Conservation (phyloP, 202 grass and related monocot genomes). For the Eragrostis tef region DNA sequence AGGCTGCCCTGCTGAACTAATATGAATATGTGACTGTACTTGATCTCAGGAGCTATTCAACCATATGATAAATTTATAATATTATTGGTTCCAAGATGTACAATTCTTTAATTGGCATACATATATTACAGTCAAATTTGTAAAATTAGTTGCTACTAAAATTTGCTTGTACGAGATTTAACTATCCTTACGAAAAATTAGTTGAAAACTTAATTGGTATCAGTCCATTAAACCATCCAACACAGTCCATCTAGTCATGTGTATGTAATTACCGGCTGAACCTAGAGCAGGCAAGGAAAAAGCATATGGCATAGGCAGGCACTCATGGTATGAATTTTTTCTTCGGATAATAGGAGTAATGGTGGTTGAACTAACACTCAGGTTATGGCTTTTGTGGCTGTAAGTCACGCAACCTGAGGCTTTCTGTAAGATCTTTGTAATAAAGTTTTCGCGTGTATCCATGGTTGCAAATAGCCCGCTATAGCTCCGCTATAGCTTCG, state of each 20-base stretch:
- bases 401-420: not conserved
- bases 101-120: not conserved
- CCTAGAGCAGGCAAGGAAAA: not conserved
- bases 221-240: not conserved
- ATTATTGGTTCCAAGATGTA: not conserved
- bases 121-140: no score
- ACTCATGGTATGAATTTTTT: not conserved
- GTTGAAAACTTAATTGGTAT: not conserved
- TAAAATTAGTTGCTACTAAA: no score
- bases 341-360: not conserved
- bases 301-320: not conserved
- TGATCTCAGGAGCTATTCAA: not conserved
- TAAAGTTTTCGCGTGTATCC: not conserved
- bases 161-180: no score
- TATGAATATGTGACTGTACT: not conserved
- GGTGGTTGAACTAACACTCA: not conserved
- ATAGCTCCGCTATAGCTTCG: not conserved
- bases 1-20: not conserved
- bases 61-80: not conserved
- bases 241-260: not conserved
- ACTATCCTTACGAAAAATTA: not conserved
- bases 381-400: not conserved
- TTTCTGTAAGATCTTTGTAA: not conserved
- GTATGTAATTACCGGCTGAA: not conserved
- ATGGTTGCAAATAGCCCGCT: slow-evolving; percentile 1